These are phyloP conservation scores for Cucurbita maxima DNA, from an alignment of 306 rosid species.

Conservation along the genomic window DNA sequence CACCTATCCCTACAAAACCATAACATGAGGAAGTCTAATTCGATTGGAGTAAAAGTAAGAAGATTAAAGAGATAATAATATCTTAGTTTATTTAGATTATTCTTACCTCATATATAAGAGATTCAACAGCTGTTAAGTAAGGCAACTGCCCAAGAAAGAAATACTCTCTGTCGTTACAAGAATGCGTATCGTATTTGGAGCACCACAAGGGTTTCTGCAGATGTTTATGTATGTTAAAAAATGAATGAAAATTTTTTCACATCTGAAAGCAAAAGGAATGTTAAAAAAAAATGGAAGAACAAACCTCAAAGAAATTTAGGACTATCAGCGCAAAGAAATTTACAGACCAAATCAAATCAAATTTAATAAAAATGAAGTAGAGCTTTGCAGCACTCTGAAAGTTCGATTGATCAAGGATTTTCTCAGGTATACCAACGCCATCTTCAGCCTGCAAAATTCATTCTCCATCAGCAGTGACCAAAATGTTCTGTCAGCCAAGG, in stretches of 20 bases:
- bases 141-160: slow-evolving; percentile 86
- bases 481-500: not conserved
- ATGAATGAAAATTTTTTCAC: not conserved
- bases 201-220: slow-evolving; percentile 92
- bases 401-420: slow-evolving; percentile 55
- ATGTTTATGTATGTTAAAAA: slow-evolving; percentile 1
- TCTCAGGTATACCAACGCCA: slow-evolving; percentile 83
- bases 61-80: not conserved
- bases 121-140: slow-evolving; percentile 49
- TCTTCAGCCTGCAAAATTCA: slow-evolving; percentile 76
- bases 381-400: slow-evolving; percentile 52
- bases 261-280: not conserved
- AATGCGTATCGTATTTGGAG: slow-evolving; percentile 21
- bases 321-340: slow-evolving; percentile 51
- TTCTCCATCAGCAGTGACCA: slow-evolving; percentile 12
- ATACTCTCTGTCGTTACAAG: slow-evolving; percentile 73
- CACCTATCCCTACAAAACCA: not conserved
- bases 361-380: slow-evolving; percentile 44
- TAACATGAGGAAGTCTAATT: not conserved
- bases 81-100: not conserved
- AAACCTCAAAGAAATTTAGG: slow-evolving; percentile 86
- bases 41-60: not conserved
- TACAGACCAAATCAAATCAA: slow-evolving; percentile 49
- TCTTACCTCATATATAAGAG: slow-evolving; percentile 74
- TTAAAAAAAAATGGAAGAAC: slow-evolving; percentile 7